Evolutionary conservation across 2,329 filamentous ascomycete species (phyloP).

Genomic region (Sarocladium oryzae): DNA sequence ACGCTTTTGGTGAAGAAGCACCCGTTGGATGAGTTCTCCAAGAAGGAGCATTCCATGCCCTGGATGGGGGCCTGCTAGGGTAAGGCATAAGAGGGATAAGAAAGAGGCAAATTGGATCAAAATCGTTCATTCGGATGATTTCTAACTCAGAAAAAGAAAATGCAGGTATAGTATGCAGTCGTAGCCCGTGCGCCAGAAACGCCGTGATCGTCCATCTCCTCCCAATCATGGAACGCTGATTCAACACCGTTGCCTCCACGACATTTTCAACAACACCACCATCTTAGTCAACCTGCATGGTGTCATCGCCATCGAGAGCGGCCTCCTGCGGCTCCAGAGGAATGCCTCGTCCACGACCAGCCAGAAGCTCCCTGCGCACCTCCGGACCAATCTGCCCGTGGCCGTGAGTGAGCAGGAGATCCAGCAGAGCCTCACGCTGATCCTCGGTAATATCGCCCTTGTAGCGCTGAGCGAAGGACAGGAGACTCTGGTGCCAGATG

Average conservation of each 20-base stretch:
- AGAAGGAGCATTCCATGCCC: background rate
- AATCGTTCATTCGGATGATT: background rate
- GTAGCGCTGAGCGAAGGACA: slow-evolving; percentile 91
- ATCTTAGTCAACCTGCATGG: slow-evolving; percentile 67
- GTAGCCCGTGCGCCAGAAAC: slow-evolving; percentile 11
- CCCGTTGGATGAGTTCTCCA: too few species aligned
- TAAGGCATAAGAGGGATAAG: background rate
- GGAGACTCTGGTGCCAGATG: slow-evolving; percentile 89
- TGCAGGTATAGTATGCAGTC: background rate
- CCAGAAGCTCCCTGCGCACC: slow-evolving; percentile 79
- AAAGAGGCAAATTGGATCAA: too few species aligned
- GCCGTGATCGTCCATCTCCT: slow-evolving; percentile 2
- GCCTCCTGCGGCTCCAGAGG: slow-evolving; percentile 49
- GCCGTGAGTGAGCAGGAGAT: slow-evolving; percentile 76
- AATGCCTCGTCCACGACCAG: slow-evolving; percentile 79
- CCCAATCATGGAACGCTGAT: slow-evolving; percentile 6
- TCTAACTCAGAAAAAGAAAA: background rate
- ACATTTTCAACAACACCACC: too few species aligned
- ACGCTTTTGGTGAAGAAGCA: too few species aligned
- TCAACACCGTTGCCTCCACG: background rate
- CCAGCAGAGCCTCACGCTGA: slow-evolving; percentile 82
- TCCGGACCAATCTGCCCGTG: slow-evolving; percentile 88
- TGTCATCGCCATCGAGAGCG: slow-evolving; percentile 73
- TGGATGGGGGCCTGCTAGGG: background rate
- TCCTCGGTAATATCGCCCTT: slow-evolving; percentile 95